Evolutionary conservation across 2,329 filamentous ascomycete genomes (phyloP).

Genomic region (Trichoderma atrobrunneum): DNA sequence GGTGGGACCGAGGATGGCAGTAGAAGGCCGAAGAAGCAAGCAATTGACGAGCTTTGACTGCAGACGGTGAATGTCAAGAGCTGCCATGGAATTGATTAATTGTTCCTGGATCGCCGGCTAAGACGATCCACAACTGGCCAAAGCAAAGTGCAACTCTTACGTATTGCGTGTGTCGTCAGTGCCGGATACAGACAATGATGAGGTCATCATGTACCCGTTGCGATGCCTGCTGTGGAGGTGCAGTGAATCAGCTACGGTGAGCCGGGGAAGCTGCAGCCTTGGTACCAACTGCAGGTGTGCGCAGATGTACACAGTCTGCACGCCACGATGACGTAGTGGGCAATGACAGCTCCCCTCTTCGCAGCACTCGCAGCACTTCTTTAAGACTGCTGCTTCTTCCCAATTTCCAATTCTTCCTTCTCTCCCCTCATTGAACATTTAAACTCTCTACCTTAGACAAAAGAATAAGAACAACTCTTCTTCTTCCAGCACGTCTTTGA

Average conservation of each 20-base stretch:
- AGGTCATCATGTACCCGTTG: conserved; percentile 17
- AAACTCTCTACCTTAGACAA: neutral
- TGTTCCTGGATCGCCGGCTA: conserved; percentile 15
- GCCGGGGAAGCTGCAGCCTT: neutral
- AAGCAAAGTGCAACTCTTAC: neutral
- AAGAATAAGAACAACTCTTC: neutral
- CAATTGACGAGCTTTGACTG: neutral
- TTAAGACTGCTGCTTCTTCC: conserved; percentile 13
- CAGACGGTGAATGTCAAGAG: neutral
- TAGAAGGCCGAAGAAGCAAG: neutral
- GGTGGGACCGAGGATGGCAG: neutral
- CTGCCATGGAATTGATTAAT: neutral
- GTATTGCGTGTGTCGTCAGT: conserved; percentile 9
- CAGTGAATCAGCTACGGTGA: neutral
- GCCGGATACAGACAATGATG: conserved; percentile 8
- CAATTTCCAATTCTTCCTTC: neutral
- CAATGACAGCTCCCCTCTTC: conserved; percentile 12
- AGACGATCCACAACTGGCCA: neutral
- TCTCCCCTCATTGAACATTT: conserved; percentile 9
- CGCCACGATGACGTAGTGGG: conserved; percentile 24
- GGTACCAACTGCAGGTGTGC: neutral
- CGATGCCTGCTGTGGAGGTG: conserved; percentile 6
- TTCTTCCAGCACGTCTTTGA: neutral
- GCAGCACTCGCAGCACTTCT: neutral
- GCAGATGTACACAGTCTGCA: conserved; percentile 3